A percentile compares a stretch with the other conserved stretches of the same genome.
Conservation (phyloP, 805 yeast genomes). For the Yarrowia deformans region DNA sequence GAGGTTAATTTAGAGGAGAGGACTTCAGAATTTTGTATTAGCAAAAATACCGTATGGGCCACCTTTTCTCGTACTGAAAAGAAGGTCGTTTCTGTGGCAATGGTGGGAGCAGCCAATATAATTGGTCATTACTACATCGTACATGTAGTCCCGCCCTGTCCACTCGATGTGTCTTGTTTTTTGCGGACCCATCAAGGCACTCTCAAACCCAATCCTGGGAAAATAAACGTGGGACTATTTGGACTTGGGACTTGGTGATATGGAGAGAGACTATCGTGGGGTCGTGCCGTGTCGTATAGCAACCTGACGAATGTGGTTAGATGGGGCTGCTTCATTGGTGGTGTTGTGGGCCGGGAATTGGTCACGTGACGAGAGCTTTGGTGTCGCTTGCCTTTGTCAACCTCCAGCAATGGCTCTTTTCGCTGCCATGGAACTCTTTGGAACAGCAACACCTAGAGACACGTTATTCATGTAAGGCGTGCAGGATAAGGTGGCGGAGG, state of each 20-base stretch:
- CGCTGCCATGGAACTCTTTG: constrained; percentile 9
- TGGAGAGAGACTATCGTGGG: not conserved
- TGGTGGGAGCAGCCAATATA: too few species aligned
- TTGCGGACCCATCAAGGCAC: not conserved
- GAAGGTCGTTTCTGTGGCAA: too few species aligned
- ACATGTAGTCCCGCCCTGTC: too few species aligned
- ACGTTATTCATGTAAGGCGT: constrained; percentile 24
- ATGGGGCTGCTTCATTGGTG: too few species aligned
- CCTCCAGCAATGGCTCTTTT: not conserved
- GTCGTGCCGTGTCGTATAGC: constrained; percentile 6
- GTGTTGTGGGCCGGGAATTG: not conserved
- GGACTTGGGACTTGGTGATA: constrained; percentile 29
- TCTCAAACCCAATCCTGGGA: constrained; percentile 22
- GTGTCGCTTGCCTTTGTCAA: not conserved
- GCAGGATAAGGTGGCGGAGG: constrained; percentile 34
- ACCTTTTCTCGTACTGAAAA: not conserved
- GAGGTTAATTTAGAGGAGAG: not conserved
- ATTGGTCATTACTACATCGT: too few species aligned
- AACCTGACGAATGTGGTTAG: not conserved
- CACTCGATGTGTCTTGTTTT: not conserved
- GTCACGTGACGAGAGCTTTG: not conserved
- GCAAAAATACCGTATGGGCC: not conserved
- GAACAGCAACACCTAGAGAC: constrained; percentile 11
- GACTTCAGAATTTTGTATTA: not conserved
- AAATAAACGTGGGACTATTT: constrained; percentile 35